Base-by-base conservation (phyloP, 1,284 basidiomycete genomes). In the Anthracocystis panici-leucophaei region DNA sequence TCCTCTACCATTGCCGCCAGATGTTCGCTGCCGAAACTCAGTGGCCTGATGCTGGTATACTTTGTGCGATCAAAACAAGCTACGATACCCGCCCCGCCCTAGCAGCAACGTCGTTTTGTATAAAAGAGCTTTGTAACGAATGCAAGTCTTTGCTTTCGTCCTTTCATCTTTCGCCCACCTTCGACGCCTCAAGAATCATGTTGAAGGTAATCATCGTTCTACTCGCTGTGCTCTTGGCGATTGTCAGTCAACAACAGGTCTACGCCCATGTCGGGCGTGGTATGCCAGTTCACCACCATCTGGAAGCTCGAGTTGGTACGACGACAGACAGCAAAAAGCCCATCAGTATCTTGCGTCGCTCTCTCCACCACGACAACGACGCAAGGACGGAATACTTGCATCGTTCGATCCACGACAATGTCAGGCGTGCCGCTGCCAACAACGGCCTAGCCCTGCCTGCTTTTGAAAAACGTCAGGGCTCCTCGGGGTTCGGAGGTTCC, bases 381-480 rank as follows among this genome's bases (percentile, higher is more conserved):
- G 20, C 25, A 18, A 12, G 51, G 31, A 11, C 25, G 0, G 35
- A 55, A 14, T 62, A 42, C 11, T 11, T 62, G n/a, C 60, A 62
- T 29, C 20, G 55, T 9, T 62, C 60, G 20, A 55, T 62, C 40
- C 44, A 54, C 52, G 38, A 62, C 18, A 62, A 62, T n/a, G 53
- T 62, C 16, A 12, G 38, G 3, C 52, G 60, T 6, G 60, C 60
- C 11, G 44, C 53, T 0, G 52, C 52, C n/a, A 23, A 31, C 25
- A 21, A 55, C 31, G 46, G 53, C 6, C 31, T 31, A 3, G 31
- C n/a, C 2, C 14, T 62, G 5, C 29, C 35, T 7, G 29, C 44
- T 2, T 54, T 44, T 10, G 45, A 41, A 3, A 55, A 55, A 21
- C 44, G 60, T 23, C 60, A 35, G 20, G 38, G 31, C 27, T 23